Evolutionary conservation across 1,284 basidiomycete genomes (phyloP).

Genomic region (Lentinula novae-zelandiae): DNA sequence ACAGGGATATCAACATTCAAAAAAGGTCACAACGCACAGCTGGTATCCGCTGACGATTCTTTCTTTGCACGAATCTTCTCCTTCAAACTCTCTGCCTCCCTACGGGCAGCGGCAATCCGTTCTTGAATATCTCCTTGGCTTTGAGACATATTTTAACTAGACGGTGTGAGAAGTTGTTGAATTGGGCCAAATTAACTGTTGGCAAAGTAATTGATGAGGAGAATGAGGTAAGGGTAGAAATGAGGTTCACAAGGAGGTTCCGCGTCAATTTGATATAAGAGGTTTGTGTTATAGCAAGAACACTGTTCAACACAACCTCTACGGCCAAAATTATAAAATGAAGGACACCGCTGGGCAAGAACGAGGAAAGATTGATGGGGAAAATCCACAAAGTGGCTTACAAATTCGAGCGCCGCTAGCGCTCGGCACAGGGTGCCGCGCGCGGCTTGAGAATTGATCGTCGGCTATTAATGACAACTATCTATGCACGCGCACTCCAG

Average conservation of each 20-base stretch:
- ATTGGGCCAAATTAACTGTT: neutral
- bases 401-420: slow-evolving; percentile 14
- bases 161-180: neutral
- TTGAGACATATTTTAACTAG: slow-evolving; percentile 56
- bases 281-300: neutral
- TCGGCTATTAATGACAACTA: no score
- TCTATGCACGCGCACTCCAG: no score
- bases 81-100: slow-evolving; percentile 95
- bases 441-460: neutral
- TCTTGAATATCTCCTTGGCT: slow-evolving; percentile 87
- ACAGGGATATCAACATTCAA: neutral
- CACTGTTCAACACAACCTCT: neutral
- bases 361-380: slow-evolving; percentile 10
- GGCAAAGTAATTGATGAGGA: neutral
- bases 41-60: slow-evolving; percentile 95
- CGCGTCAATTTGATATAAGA: neutral
- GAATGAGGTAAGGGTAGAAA: slow-evolving; percentile 2
- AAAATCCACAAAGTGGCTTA: slow-evolving; percentile 10
- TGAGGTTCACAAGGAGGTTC: neutral
- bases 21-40: slow-evolving; percentile 58
- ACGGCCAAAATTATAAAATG: slow-evolving; percentile 1
- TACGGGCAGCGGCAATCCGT: slow-evolving; percentile 91
- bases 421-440: neutral
- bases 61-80: slow-evolving; percentile 95
- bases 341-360: slow-evolving; percentile 6